Evolutionary conservation across 345 rosid genomes (phyloP).

Genomic region (Brassica carinata): DNA sequence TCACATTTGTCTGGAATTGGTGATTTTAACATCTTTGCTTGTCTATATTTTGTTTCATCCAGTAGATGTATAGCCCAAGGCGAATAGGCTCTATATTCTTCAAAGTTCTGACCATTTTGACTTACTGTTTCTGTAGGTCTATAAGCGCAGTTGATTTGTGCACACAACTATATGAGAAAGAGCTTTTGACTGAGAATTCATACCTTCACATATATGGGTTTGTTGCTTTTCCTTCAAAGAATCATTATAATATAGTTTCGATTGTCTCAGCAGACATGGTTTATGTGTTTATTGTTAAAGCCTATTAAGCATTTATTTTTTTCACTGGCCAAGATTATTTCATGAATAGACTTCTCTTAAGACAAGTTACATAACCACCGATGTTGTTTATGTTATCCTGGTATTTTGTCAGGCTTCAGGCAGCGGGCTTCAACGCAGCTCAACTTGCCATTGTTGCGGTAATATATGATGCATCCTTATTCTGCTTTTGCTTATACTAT

Average conservation of each 20-base stretch:
- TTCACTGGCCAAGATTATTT: constrained; percentile 2
- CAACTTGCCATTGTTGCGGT: constrained; percentile 88
- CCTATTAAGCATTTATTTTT: constrained; percentile 2
- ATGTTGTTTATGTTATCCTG: constrained; percentile 18
- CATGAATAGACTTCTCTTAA: background rate
- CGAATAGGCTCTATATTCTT: background rate
- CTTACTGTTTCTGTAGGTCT: constrained; percentile 58
- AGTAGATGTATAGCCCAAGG: constrained; percentile 2
- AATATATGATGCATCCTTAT: background rate
- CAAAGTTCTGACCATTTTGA: constrained; percentile 6
- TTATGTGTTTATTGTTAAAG: constrained; percentile 6
- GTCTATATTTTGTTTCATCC: constrained; percentile 2
- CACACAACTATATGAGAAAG: constrained; percentile 88
- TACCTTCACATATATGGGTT: constrained; percentile 87
- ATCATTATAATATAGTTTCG: constrained; percentile 1
- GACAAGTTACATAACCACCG: constrained; percentile 1
- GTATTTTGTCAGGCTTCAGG: constrained; percentile 60
- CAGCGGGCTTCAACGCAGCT: constrained; percentile 69
- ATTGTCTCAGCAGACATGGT: background rate
- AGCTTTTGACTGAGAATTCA: constrained; percentile 79
- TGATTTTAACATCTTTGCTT: constrained; percentile 9
- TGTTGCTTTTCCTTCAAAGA: constrained; percentile 36
- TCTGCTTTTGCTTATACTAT: constrained; percentile 20
- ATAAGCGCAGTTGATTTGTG: constrained; percentile 87
- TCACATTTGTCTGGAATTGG: constrained; percentile 11